phyloP scores from a whole-genome alignment of 306 rosid genomes.

The Clitoria ternatea region DNA sequence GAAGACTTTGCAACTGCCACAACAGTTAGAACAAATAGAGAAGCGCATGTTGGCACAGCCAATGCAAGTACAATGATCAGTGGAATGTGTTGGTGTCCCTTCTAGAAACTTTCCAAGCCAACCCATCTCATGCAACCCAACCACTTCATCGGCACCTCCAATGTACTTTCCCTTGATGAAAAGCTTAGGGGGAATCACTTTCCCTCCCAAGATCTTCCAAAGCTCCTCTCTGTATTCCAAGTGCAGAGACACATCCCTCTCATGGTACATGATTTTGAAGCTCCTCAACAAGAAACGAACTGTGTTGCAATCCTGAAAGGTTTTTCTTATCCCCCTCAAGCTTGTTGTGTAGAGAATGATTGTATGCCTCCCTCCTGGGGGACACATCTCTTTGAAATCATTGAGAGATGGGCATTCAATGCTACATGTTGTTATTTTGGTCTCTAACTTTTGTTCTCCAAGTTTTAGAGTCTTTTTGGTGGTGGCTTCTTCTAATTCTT shows the following conservation, averaged over 20 bases:
- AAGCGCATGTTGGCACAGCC: slow-evolving; percentile 65
- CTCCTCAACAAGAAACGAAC: slow-evolving; percentile 72
- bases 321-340: slow-evolving; percentile 79
- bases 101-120: slow-evolving; percentile 68
- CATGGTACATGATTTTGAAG: slow-evolving; percentile 50
- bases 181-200: slow-evolving; percentile 82
- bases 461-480: not conserved
- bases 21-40: slow-evolving; percentile 60
- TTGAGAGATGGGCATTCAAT: slow-evolving; percentile 39
- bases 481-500: not conserved
- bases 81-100: slow-evolving; percentile 45
- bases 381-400: slow-evolving; percentile 69
- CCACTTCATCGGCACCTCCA: slow-evolving; percentile 92
- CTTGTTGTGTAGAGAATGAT: slow-evolving; percentile 85
- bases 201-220: slow-evolving; percentile 60
- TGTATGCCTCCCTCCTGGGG: slow-evolving; percentile 63
- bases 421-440: slow-evolving; percentile 6
- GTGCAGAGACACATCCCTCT: slow-evolving; percentile 86
- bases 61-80: slow-evolving; percentile 42
- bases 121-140: slow-evolving; percentile 80
- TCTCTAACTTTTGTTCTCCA: not conserved
- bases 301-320: slow-evolving; percentile 70
- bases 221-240: slow-evolving; percentile 78
- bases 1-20: slow-evolving; percentile 71
- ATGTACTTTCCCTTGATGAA: slow-evolving; percentile 85